These are phyloP conservation scores for Termitomyces sp. DNA, from an alignment of 768 basidiomycete species.

Conservation along the genomic window DNA sequence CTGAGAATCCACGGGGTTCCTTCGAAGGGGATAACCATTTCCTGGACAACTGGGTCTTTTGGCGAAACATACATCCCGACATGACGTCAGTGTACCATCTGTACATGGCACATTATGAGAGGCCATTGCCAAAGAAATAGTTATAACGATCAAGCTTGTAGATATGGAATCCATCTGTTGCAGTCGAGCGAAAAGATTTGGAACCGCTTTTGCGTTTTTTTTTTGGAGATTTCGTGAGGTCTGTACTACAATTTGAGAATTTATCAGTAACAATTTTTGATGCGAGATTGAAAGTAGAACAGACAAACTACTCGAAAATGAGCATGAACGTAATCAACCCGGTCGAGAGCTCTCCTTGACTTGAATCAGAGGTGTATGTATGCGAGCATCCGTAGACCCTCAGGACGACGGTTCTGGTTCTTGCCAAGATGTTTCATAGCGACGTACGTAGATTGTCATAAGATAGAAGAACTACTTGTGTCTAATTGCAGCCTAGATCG, in stretches of 20 bases:
- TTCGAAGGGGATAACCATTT: not conserved
- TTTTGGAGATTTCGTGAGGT: not conserved
- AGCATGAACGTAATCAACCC: not conserved
- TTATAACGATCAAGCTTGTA: not conserved
- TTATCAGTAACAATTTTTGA: not conserved
- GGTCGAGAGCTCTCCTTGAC: not conserved
- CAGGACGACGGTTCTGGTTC: not conserved
- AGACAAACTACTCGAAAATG: not conserved
- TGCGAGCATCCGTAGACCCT: not conserved
- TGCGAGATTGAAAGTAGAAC: not conserved
- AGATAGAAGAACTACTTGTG: not conserved
- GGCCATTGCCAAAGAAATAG: not conserved
- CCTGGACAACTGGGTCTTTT: not conserved
- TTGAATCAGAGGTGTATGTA: not conserved
- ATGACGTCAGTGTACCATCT: not conserved
- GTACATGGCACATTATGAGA: not conserved
- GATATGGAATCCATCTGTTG: not conserved
- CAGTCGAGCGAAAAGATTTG: not conserved
- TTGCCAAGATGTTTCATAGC: not conserved
- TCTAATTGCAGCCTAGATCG: not conserved
- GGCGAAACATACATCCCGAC: not conserved
- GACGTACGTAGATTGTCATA: not conserved
- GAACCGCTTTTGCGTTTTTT: not conserved
- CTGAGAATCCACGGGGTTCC: not conserved
- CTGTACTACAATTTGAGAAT: not conserved